Conservation (phyloP, 2,329 filamentous ascomycete genomes). For the Colletotrichum tropicicola region DNA sequence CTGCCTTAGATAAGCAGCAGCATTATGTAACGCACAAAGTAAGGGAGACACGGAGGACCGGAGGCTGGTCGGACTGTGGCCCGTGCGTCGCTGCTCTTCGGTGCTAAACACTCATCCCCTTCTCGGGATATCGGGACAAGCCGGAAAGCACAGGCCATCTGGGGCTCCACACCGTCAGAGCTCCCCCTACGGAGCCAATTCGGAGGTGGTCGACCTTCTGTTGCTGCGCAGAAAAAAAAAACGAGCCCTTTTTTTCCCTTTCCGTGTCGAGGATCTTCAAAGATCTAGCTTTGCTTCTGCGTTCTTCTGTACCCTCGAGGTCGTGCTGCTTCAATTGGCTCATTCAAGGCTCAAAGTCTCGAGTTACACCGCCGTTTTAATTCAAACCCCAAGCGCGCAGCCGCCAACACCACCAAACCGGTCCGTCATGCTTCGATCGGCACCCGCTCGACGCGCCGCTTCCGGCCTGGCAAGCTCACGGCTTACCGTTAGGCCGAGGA, state of each 20-base stretch:
- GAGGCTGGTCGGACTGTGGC: neutral
- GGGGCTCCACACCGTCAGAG: slow-evolving; percentile 12
- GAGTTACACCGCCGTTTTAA: slow-evolving; percentile 2
- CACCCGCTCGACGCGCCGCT: slow-evolving; percentile 29
- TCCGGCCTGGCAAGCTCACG: slow-evolving; percentile 27
- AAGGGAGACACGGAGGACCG: neutral
- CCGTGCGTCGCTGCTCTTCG: slow-evolving; percentile 2
- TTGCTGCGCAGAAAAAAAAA: slow-evolving; percentile 4
- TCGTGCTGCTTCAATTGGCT: slow-evolving; percentile 13
- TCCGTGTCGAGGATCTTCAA: neutral
- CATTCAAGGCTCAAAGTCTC: neutral
- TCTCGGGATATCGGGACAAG: slow-evolving; percentile 21
- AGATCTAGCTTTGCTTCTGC: neutral
- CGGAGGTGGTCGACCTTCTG: slow-evolving; percentile 8
- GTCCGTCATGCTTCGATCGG: slow-evolving; percentile 26
- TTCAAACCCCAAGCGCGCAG: neutral
- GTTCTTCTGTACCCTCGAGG: neutral
- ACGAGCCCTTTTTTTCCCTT: slow-evolving; percentile 8
- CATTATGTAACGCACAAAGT: slow-evolving; percentile 20
- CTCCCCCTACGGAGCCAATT: slow-evolving; percentile 21
- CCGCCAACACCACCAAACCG: slow-evolving; percentile 6
- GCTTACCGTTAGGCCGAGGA: slow-evolving; percentile 29
- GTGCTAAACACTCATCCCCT: neutral
- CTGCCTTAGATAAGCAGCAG: neutral
- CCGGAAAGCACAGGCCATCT: slow-evolving; percentile 11